These are phyloP conservation scores for Pichia nakasei DNA, from an alignment of 805 yeast species.

Conservation along the genomic window DNA sequence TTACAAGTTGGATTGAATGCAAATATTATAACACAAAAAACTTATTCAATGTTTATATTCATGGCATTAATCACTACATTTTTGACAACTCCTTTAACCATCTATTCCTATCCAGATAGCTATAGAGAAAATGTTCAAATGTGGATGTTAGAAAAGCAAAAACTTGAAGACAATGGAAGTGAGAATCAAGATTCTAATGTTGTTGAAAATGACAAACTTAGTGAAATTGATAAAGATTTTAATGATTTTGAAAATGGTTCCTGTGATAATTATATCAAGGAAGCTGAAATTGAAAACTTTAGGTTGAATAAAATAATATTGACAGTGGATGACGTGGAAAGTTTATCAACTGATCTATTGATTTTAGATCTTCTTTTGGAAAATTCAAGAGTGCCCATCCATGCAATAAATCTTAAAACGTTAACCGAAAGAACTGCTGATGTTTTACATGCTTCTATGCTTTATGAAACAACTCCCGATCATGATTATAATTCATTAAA, in stretches of 20 bases:
- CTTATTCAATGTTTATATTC: slow-evolving; percentile 72
- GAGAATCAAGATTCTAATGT: neutral
- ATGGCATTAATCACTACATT: slow-evolving; percentile 78
- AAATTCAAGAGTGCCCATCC: slow-evolving; percentile 26
- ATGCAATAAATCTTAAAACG: slow-evolving; percentile 48
- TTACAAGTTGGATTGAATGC: slow-evolving; percentile 67
- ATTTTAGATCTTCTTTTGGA: slow-evolving; percentile 22
- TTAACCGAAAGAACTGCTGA: slow-evolving; percentile 64
- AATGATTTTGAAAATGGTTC: slow-evolving; percentile 3
- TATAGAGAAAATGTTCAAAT: slow-evolving; percentile 44
- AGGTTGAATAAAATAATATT: slow-evolving; percentile 18
- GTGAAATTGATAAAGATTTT: neutral
- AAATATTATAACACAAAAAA: slow-evolving; percentile 52
- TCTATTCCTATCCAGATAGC: slow-evolving; percentile 49
- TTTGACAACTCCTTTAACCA: slow-evolving; percentile 68
- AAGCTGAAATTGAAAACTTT: slow-evolving; percentile 5
- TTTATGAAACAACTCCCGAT: slow-evolving; percentile 11
- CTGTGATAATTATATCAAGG: neutral
- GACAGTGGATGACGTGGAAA: slow-evolving; percentile 21
- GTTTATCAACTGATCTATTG: slow-evolving; percentile 23
- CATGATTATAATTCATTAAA: slow-evolving; percentile 27
- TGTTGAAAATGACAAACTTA: no score
- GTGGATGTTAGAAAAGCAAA: slow-evolving; percentile 15
- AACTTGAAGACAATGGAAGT: slow-evolving; percentile 14
- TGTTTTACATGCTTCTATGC: slow-evolving; percentile 53